Evolutionary conservation across 768 basidiomycete species (phyloP).

Genomic region (Glaciozyma antarctica): DNA sequence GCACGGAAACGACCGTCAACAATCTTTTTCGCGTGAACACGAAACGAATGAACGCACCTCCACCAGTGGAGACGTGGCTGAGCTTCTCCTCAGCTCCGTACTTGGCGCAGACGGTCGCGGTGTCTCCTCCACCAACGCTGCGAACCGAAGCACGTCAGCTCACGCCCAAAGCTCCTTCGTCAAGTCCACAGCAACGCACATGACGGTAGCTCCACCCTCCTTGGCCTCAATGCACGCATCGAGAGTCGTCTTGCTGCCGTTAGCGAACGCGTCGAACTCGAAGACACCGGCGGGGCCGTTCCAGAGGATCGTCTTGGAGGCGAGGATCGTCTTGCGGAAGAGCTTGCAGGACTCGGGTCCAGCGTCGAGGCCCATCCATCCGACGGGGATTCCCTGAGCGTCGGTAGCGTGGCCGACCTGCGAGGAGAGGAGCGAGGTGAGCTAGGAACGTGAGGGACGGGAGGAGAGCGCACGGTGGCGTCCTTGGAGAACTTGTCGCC

Average conservation of each 20-base stretch:
- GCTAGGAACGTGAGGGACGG: neutral
- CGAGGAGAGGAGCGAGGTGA: slow-evolving; percentile 1
- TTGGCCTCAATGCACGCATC: slow-evolving; percentile 81
- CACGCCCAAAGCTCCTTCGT: neutral
- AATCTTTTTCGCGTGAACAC: neutral
- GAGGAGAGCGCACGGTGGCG: slow-evolving; percentile 52
- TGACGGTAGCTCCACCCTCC: slow-evolving; percentile 74
- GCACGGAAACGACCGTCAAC: neutral
- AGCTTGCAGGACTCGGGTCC: slow-evolving; percentile 73
- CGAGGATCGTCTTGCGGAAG: slow-evolving; percentile 67
- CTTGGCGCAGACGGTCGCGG: slow-evolving; percentile 90
- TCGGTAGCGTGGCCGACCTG: slow-evolving; percentile 71
- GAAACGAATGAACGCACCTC: slow-evolving; percentile 10
- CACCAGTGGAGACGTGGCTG: slow-evolving; percentile 94
- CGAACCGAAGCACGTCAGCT: neutral
- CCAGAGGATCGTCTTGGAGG: slow-evolving; percentile 94
- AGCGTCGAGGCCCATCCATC: slow-evolving; percentile 90
- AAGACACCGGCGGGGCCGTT: slow-evolving; percentile 91
- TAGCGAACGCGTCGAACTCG: slow-evolving; percentile 85
- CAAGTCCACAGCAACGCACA: slow-evolving; percentile 63
- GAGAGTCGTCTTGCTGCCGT: slow-evolving; percentile 72
- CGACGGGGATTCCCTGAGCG: slow-evolving; percentile 74
- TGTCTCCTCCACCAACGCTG: slow-evolving; percentile 53
- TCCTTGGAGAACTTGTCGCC: slow-evolving; percentile 93
- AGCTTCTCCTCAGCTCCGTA: slow-evolving; percentile 73